Base-by-base conservation (phyloP, 768 basidiomycete genomes). In the Leccinum subgranulosum region DNA sequence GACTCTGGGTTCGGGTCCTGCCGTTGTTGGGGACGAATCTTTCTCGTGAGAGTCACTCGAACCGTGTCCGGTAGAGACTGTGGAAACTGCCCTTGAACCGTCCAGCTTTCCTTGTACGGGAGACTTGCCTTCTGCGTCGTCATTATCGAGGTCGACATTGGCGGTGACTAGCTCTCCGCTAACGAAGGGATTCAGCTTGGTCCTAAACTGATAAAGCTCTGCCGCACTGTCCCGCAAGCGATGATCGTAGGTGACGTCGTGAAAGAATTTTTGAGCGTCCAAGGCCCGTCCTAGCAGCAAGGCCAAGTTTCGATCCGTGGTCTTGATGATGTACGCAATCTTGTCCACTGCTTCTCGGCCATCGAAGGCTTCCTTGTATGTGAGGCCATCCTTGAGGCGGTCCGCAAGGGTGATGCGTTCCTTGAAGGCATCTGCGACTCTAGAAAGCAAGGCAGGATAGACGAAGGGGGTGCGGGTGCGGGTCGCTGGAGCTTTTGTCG, bases 221-320 rank as follows among this genome's bases (percentile, higher is more conserved):
- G 81, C 81, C 0, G 86, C 77, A 66, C 86, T 93, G 73, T 98
- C 97, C 51, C 97, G 79, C 56, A 99, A 71, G 14, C 96, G 88
- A 71, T 99, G 97, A 67, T 98, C 96, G 69, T 98, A 99, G 9
- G 97, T 98, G 63, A 99, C 97, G 67, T 98, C 97, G 68, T 99
- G 97, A 70, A 99, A 98, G 76, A 94, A 98, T 75, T 98, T 98
- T 73, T 98, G 97, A 9, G 95, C 90, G 67, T 98, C 97, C 53
- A 99, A 78, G 3, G 97, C 94, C 43, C 97, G 84, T 6, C 97
- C 97, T n/a, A 98, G 82, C 3, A 99, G 79, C 47, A 98, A 76
- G 11, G 97, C 97, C 27, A 99, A 81, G 73, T 97, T 98, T 14
- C 97, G 83, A 75, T 99, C 97, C 6, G 94, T 93, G 3, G 97